Evolutionary conservation across 2,329 filamentous ascomycete genomes (phyloP).

Genomic region (Stachybotrys elegans): DNA sequence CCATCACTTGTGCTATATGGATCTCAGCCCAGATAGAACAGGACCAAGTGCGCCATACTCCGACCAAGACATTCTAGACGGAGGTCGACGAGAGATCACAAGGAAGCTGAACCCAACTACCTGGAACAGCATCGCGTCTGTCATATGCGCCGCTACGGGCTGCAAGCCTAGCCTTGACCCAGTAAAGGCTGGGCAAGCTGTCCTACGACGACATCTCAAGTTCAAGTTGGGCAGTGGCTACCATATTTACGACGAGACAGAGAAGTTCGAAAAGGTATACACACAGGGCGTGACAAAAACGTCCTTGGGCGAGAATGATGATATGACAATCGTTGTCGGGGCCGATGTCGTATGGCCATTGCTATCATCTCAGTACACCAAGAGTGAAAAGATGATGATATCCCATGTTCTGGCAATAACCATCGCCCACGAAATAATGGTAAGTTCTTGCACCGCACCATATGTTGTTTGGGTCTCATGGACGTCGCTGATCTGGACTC

Average conservation of each 20-base stretch:
- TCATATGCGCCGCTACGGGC: no score
- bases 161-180: no score
- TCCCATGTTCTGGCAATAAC: constrained; percentile 14
- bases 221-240: background rate
- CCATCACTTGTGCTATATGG: constrained; percentile 17
- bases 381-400: constrained; percentile 18
- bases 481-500: constrained; percentile 5
- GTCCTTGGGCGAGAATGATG: background rate
- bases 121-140: background rate
- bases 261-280: background rate
- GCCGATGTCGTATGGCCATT: constrained; percentile 19
- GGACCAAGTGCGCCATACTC: background rate
- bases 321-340: constrained; percentile 5
- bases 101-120: background rate
- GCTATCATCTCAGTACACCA: constrained; percentile 14
- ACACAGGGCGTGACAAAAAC: background rate
- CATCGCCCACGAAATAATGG: constrained; percentile 22
- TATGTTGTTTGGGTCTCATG: background rate
- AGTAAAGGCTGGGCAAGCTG: background rate
- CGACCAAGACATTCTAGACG: background rate
- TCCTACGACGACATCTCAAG: background rate
- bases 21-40: constrained; percentile 6
- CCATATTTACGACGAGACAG: background rate
- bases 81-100: background rate
- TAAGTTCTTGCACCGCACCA: constrained; percentile 8